Percentiles rank a stretch among this genome's conserved stretches.
Conservation (phyloP, 1,284 basidiomycete species). For the Malassezia japonica region DNA sequence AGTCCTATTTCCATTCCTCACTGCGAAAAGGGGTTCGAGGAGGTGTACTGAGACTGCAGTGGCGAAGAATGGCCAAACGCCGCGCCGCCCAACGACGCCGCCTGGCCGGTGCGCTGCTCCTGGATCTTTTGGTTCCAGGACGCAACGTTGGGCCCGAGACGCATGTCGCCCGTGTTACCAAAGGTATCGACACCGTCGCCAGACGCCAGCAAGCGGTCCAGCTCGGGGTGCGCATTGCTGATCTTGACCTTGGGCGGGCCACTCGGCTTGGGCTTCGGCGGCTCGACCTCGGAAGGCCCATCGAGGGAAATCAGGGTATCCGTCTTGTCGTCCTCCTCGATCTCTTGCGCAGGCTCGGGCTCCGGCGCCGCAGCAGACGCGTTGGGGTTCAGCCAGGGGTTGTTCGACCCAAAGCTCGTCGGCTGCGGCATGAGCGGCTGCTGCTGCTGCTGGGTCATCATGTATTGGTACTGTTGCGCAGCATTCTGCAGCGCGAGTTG, state of each 20-base stretch:
- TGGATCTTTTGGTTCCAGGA: constrained; percentile 23
- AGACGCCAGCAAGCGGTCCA: constrained; percentile 40
- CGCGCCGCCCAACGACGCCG: not conserved
- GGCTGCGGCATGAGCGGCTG: constrained; percentile 52
- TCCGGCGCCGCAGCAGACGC: not conserved
- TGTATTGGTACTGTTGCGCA: constrained; percentile 48
- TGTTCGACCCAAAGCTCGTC: constrained; percentile 72
- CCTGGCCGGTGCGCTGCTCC: constrained; percentile 24
- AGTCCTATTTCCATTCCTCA: constrained; percentile 1
- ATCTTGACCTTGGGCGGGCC: constrained; percentile 21
- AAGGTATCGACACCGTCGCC: constrained; percentile 47
- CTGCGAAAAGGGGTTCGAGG: constrained; percentile 13
- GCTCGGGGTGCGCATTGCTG: constrained; percentile 26
- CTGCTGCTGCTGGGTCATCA: constrained; percentile 49
- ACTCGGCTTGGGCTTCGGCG: not conserved
- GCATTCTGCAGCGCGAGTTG: constrained; percentile 49
- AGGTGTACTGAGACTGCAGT: not conserved
- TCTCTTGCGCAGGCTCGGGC: constrained; percentile 12
- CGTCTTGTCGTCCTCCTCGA: constrained; percentile 12
- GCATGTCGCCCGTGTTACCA: constrained; percentile 45
- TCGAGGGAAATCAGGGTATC: constrained; percentile 19
- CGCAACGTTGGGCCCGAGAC: constrained; percentile 32
- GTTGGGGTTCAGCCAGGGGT: constrained; percentile 57
- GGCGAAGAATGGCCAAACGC: not conserved
- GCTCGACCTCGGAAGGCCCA: not conserved